Evolutionary conservation across 2,329 filamentous ascomycete species (phyloP), one percentile per base, ranked within the genome.

Genomic region (Microthyrium microscopicum): DNA sequence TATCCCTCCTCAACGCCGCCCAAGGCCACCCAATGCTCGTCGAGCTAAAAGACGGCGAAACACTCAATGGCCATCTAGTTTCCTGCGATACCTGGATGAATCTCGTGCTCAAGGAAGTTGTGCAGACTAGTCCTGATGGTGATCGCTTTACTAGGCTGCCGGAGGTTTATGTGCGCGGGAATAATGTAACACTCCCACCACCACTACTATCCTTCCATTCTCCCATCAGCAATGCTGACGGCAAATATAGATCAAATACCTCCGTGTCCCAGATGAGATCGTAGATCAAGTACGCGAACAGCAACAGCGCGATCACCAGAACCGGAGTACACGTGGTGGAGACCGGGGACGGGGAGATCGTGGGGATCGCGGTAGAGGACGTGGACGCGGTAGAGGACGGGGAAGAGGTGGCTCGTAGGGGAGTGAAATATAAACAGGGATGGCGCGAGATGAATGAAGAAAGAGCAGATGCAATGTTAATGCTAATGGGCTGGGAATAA

Each of bases 11-110:
- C 41, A 95, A 82, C 49, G 87, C 87, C 48, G 85, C 89, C 44
- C 85, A 94, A 65, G 89, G 89, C 68, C 83, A 94, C 55, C 87
- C 89, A 4, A 95, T 94, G 79, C 77, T 93, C 37, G 85, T 94
- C 44, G 85, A 94, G 64, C 77, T 94, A 44, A 94, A 94, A 67
- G 92, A 87, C 51, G 85, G 85, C 61, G 85, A 98, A 60, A 95
- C 89, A 0, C 70, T 98, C 40, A 98, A 95, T 60, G 89, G 89
- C 41, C 84, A 94, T 52, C 66, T 98, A 39, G 79, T 94, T 55
- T 83, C 78, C 56, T 98, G 87, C 73, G 89, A 98, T 57, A 98
- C 87, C 31, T 98, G 89, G 84, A 98, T 98, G 89, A 98, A 98
- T 61, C 64, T 98, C 46, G 95, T 87, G 2, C 61, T 98, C 44